Percentiles rank a stretch among this genome's conserved stretches.
These are phyloP conservation scores for Xylaria flabelliformis DNA, from an alignment of 495 filamentous ascomycete species.

Conservation along the genomic window DNA sequence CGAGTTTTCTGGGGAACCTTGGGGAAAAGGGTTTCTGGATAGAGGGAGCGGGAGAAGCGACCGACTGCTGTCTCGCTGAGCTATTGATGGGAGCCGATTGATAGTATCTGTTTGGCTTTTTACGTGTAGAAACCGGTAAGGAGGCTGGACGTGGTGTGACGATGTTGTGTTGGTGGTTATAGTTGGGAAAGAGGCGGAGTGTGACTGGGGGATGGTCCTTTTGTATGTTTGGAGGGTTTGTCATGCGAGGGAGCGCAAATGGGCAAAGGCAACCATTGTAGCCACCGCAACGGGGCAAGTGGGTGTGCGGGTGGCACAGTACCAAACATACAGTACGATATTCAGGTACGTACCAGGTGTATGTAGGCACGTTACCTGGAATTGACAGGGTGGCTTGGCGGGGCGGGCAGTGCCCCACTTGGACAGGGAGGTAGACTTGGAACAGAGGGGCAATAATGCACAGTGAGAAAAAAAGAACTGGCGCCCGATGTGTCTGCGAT, in stretches of 20 bases:
- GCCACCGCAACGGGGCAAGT: conserved; percentile 26
- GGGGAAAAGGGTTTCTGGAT: conserved; percentile 52
- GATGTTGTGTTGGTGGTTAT: conserved; percentile 28
- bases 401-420: conserved; percentile 9
- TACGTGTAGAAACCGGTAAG: conserved; percentile 7
- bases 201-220: conserved; percentile 21
- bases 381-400: conserved; percentile 8
- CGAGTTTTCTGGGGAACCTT: conserved; percentile 57
- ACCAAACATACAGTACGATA: background rate
- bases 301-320: conserved; percentile 18
- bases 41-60: conserved; percentile 48
- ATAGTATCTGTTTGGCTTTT: conserved; percentile 23
- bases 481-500: conserved; percentile 21
- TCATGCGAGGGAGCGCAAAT: conserved; percentile 11
- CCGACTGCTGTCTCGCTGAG: conserved; percentile 45
- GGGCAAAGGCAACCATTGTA: background rate
- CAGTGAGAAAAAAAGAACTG: conserved; percentile 28
- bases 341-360: background rate
- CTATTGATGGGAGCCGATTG: background rate
- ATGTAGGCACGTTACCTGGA: background rate
- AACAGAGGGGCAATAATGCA: conserved; percentile 38
- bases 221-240: conserved; percentile 12
- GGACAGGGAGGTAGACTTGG: conserved; percentile 24
- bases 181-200: conserved; percentile 32
- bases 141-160: conserved; percentile 29